phyloP scores from a whole-genome alignment of 306 rosid genomes.

The Vigna reflexopilosa region DNA sequence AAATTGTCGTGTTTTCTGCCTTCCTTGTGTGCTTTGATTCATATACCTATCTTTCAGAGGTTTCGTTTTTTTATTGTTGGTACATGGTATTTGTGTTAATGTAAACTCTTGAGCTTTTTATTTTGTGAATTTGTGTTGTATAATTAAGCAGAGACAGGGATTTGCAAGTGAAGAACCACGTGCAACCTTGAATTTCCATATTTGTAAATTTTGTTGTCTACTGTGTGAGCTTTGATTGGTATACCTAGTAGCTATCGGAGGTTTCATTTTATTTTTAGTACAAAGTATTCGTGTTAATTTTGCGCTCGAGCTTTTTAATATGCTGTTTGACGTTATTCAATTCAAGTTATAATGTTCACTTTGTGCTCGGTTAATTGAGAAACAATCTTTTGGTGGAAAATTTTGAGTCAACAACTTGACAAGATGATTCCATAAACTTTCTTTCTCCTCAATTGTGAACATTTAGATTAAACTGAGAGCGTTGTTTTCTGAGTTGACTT shows the following conservation, averaged over 20 bases:
- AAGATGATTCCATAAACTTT: constrained; percentile 28
- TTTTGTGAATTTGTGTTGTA: neutral
- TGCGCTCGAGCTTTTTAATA: neutral
- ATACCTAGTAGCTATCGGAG: neutral
- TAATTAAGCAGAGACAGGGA: neutral
- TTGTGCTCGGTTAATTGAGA: neutral
- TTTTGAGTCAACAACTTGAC: constrained; percentile 18
- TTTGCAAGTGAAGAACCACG: neutral
- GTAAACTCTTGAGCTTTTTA: neutral
- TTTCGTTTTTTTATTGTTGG: constrained; percentile 18
- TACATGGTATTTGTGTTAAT: neutral
- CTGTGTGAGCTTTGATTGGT: constrained; percentile 26
- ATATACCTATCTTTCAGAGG: constrained; percentile 13
- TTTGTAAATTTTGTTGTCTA: neutral
- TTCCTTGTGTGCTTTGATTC: neutral
- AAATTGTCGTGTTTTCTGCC: constrained; percentile 15
- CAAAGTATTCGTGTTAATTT: neutral
- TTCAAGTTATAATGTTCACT: neutral
- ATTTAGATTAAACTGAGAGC: constrained; percentile 28
- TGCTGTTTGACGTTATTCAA: neutral
- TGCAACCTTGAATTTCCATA: neutral
- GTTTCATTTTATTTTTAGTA: constrained; percentile 19
- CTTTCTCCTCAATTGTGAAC: constrained; percentile 9
- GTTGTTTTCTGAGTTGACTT: constrained; percentile 6
- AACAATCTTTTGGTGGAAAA: constrained; percentile 20